Evolutionary conservation across 768 basidiomycete genomes (phyloP), one percentile per base, ranked within the genome.

Genomic region (Trametopsis cervina): DNA sequence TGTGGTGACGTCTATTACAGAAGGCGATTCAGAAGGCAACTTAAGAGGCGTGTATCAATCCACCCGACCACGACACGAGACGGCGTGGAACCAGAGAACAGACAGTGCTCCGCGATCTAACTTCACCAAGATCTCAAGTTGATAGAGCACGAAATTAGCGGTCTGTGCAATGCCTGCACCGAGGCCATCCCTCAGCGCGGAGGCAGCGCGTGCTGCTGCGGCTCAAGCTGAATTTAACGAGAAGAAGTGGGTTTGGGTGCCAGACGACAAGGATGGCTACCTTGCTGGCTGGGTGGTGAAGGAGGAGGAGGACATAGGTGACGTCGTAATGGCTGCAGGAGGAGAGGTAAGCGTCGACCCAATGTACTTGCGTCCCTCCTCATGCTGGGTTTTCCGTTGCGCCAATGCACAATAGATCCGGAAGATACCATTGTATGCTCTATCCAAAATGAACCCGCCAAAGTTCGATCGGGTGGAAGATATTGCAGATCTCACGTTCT

Each of bases 191-290:
- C 65, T 69, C 33, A 63, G 65, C 51, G 65, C 66, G 24, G 91
- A 92, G 64, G 85, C 84, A 35, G 87, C 91, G 6, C 74, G 84
- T 46, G 84, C 82, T 15, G 90, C 91, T 18, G 92, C 90, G 17
- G 78, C 85, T n/a, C 89, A 93, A 63, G 90, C 91, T 9, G 91
- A 94, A 66, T 95, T 93, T 67, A 94, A 92, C 63, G 91, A 92
- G 75, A 96, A 94, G 84, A 89, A 85, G 71, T 95, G 94, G 89
- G 92, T 97, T 4, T 98, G 95, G 95, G 86, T 94, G 21, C 91
- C 92, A 2, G 94, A 98, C 65, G 79, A 85, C 50, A 81, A 78
- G 62, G 87, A 93, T 55, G 95, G 95, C 0, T 98, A 97, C 66
- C 78, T 95, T 41, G 86, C 92, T 39, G 94, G 92, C 48, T 95